Base-by-base conservation (phyloP, 345 rosid genomes). In the Cochlearia excelsa region DNA sequence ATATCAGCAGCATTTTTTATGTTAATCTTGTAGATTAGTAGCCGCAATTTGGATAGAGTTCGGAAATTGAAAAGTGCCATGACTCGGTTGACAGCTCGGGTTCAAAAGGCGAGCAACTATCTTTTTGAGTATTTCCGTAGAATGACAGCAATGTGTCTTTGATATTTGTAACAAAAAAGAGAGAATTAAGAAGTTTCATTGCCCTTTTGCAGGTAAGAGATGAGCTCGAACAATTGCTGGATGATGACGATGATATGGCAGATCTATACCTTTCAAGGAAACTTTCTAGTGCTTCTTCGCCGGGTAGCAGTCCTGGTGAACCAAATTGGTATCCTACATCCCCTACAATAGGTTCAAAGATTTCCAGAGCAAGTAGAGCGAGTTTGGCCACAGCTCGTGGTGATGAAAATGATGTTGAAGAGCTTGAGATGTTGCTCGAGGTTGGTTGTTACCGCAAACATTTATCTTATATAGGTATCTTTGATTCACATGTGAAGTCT, bases 351-450 rank as follows among this genome's bases (percentile, higher is more conserved):
- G 98, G 93, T 66, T 88, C 97, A 27, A 88, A 83, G 77, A 84
- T 92, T 72, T 92, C 98, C 23, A 74, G 88, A 71, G 99, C 97
- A 71, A 89, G 97, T 70, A 82, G 88, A 78, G 86, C 78, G 11
- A 86, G 95, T 66, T 44, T 82, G 66, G 82, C 77, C 35, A 87
- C 97, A 43, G 66, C 71, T 65, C 97, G 75, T 47, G 95, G 87
- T 35, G 95, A 93, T 7, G 97, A 89, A 78, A 81, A 86, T 72
- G 97, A 93, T 67, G 95, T 93, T 52, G 95, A 93, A 76, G 99
- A 84, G 77, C 86, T 93, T 72, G 97, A 93, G 74, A 89, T 89
- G 95, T 75, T 92, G 58, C 81, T 92, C 5, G 99, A 92, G 99
- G 98, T 90, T 70, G 58, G 23, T 16, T 16, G 23, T 16, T 16